Evolutionary conservation across 139 green algal species (phyloP).

Genomic region (Tetraselmis chui): DNA sequence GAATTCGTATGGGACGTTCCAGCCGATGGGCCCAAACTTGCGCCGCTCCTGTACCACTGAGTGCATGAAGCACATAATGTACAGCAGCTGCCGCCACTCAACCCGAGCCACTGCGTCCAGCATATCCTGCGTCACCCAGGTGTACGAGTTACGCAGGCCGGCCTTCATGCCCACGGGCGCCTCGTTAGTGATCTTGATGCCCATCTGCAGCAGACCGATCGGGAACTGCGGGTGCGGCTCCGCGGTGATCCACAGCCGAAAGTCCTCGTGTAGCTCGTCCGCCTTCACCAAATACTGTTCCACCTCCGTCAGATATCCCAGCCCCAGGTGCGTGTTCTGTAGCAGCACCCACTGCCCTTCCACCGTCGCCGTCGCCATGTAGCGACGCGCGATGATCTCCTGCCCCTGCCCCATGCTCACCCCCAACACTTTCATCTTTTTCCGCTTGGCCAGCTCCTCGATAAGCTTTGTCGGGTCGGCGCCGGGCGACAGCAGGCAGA

Average conservation of each 20-base stretch:
- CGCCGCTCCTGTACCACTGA: slow-evolving; percentile 78
- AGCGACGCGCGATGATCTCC: slow-evolving; percentile 86
- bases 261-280: slow-evolving; percentile 60
- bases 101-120: slow-evolving; percentile 68
- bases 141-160: slow-evolving; percentile 72
- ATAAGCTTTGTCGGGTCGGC: slow-evolving; percentile 90
- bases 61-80: slow-evolving; percentile 90
- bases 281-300: slow-evolving; percentile 66
- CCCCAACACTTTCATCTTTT: slow-evolving; percentile 87
- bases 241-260: slow-evolving; percentile 90
- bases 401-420: slow-evolving; percentile 90
- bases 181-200: slow-evolving; percentile 90
- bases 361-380: slow-evolving; percentile 69
- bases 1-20: slow-evolving; percentile 97
- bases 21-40: slow-evolving; percentile 93
- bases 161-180: slow-evolving; percentile 87
- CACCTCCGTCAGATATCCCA: slow-evolving; percentile 86
- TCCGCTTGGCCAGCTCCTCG: slow-evolving; percentile 87
- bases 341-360: slow-evolving; percentile 94
- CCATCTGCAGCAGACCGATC: slow-evolving; percentile 88
- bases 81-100: slow-evolving; percentile 90
- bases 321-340: slow-evolving; percentile 92
- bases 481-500: slow-evolving; percentile 87
- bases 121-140: slow-evolving; percentile 82
- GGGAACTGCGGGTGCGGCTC: slow-evolving; percentile 88